Conservation (phyloP, 805 yeast genomes). For the Saccharomycopsis sp. region DNA sequence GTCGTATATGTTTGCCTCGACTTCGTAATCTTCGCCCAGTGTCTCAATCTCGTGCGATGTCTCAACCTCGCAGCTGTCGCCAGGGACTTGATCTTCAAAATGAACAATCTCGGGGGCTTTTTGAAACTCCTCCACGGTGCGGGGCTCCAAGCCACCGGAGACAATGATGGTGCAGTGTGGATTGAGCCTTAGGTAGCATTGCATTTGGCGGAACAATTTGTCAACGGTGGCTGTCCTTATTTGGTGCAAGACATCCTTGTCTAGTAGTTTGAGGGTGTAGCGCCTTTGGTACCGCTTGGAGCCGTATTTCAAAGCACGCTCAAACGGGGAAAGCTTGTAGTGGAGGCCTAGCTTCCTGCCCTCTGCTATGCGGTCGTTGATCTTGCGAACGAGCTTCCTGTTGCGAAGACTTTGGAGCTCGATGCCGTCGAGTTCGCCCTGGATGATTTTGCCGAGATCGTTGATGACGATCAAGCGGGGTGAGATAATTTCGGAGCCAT, state of each 20-base stretch:
- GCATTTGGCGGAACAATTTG: slow-evolving; percentile 5
- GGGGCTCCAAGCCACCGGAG: slow-evolving; percentile 9
- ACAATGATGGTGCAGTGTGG: slow-evolving; percentile 11
- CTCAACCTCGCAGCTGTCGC: too few species aligned
- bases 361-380: slow-evolving; percentile 13
- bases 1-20: slow-evolving; percentile 1
- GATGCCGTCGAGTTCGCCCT: slow-evolving; percentile 10
- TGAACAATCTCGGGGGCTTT: too few species aligned
- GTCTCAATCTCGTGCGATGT: too few species aligned
- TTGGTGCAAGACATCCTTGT: neutral
- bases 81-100: too few species aligned
- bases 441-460: slow-evolving; percentile 14
- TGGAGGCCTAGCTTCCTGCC: slow-evolving; percentile 12
- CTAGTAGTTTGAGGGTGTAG: neutral
- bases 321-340: slow-evolving; percentile 10
- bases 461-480: slow-evolving; percentile 14
- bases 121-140: too few species aligned
- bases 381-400: neutral
- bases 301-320: slow-evolving; percentile 14
- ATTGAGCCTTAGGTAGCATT: slow-evolving; percentile 10
- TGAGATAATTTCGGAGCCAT: neutral
- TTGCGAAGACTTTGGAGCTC: slow-evolving; percentile 6
- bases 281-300: slow-evolving; percentile 10
- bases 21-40: slow-evolving; percentile 2
- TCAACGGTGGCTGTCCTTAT: slow-evolving; percentile 2